Evolutionary conservation across 1,284 basidiomycete species (phyloP), one percentile per base, ranked within the genome.

Genomic region (Cutaneotrichosporon cyanovorans): DNA sequence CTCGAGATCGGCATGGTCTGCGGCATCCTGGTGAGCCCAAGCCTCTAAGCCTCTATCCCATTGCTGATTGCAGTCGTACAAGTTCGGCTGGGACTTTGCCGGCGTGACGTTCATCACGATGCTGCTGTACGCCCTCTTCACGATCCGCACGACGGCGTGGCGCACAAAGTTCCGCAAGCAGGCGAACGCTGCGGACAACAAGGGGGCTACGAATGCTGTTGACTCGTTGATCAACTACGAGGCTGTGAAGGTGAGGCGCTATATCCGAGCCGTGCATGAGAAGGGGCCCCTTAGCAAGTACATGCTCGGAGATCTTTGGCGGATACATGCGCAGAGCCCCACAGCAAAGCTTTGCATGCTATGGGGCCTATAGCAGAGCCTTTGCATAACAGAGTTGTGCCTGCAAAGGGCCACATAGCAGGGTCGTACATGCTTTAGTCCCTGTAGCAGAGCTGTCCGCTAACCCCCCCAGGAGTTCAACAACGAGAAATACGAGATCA

Each of bases 151-250:
- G 3, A 98, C 93, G 0, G 82, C 88, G 4, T 98, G 95, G 95
- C 75, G 89, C 58, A 97, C 91, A 1, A 80, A 81, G 46, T 98
- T 97, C 76, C 85, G 95, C 16, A 83, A 91, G 45, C 81, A 96
- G 57, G 93, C 93, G 0, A 98, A 98, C 70, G 81, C 85, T 40
- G 95, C 95, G 0, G 93, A 98, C 63, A 97, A 98, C 71, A 86
- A 86, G 63, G 92, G 90, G 11, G 95, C 95, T 0, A 89, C 89
- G 0, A 81, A 86, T 1, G 89, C 89, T 2, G 89, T 97, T 10
- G 95, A 98, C 66, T 89, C 90, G 0, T 73, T 98, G 45, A 91
- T 98, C 69, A 98, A 98, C 66, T 98, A 89, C 62, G 93, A 98
- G 69, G 93, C 93, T 12, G 93, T 98, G 60, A 98, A 98, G 79